These are phyloP conservation scores for Polyporus arcularius DNA, from an alignment of 768 basidiomycete species.

Conservation along the genomic window DNA sequence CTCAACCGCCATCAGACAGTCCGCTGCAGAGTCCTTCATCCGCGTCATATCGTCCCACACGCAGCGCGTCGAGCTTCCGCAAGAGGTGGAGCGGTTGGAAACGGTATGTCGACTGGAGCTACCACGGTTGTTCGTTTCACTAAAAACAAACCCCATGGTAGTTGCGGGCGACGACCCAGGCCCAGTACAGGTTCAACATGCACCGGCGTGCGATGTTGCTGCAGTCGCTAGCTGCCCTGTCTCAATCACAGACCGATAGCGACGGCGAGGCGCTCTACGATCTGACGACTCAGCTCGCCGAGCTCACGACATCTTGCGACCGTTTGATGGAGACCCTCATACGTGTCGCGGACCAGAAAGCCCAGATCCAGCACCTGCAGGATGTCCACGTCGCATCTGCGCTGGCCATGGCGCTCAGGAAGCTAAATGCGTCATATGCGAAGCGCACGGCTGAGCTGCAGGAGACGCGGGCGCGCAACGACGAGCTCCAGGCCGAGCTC, in stretches of 20 bases:
- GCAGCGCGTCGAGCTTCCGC: constrained; percentile 58
- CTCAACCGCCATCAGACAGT: constrained; percentile 67
- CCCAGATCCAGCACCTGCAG: constrained; percentile 59
- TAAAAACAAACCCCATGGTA: not conserved
- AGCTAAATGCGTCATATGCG: constrained; percentile 76
- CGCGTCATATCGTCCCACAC: constrained; percentile 66
- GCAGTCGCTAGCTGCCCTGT: constrained; percentile 64
- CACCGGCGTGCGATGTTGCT: constrained; percentile 70
- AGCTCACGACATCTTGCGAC: constrained; percentile 61
- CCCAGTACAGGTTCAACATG: constrained; percentile 67
- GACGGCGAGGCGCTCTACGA: constrained; percentile 43
- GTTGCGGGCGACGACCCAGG: constrained; percentile 55
- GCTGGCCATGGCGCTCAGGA: constrained; percentile 73
- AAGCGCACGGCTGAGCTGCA: constrained; percentile 61
- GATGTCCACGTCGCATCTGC: constrained; percentile 77
- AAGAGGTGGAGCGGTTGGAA: constrained; percentile 60
- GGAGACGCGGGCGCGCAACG: constrained; percentile 47
- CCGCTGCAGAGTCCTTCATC: constrained; percentile 68
- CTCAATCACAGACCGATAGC: constrained; percentile 33
- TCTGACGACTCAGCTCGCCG: constrained; percentile 59
- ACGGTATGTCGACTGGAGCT: constrained; percentile 15
- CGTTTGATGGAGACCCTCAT: constrained; percentile 57
- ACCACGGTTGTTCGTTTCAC: not conserved
- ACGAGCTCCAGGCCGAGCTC: constrained; percentile 65
- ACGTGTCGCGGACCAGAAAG: constrained; percentile 59